Evolutionary conservation across 2,329 filamentous ascomycete species (phyloP).

Genomic region (Ophidiomyces ophidiicola): DNA sequence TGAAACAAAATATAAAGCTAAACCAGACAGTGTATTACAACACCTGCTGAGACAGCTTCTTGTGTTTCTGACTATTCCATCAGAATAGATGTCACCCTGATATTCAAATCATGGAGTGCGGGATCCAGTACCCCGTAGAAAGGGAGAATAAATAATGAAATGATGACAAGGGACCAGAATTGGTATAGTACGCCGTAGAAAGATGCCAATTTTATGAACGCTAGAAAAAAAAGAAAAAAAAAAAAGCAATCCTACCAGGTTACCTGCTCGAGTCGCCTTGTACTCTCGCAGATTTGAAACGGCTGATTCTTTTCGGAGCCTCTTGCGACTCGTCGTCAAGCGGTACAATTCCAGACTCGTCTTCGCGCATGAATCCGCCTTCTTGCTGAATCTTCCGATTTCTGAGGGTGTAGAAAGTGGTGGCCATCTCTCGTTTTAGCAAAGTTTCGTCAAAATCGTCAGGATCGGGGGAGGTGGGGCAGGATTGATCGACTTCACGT

Average conservation of each 20-base stretch:
- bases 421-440: conserved; percentile 63
- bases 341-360: conserved; percentile 54
- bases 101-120: no score
- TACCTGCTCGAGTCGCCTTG: conserved; percentile 12
- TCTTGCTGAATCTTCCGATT: conserved; percentile 72
- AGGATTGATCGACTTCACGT: conserved; percentile 26
- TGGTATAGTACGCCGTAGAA: no score
- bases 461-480: conserved; percentile 35
- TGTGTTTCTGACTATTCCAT: no score
- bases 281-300: conserved; percentile 38
- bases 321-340: conserved; percentile 44
- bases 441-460: conserved; percentile 62
- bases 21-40: background rate
- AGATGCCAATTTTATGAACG: no score
- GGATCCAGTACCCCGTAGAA: no score
- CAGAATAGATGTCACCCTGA: no score
- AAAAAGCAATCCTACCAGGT: background rate
- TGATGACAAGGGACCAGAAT: no score
- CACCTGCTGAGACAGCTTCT: no score
- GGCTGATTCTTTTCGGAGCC: conserved; percentile 31
- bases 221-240: no score
- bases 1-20: background rate
- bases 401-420: conserved; percentile 70
- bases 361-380: conserved; percentile 66
- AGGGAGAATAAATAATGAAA: no score